Conservation (phyloP, 208 protist genomes). For the Trypanosoma caninum region DNA sequence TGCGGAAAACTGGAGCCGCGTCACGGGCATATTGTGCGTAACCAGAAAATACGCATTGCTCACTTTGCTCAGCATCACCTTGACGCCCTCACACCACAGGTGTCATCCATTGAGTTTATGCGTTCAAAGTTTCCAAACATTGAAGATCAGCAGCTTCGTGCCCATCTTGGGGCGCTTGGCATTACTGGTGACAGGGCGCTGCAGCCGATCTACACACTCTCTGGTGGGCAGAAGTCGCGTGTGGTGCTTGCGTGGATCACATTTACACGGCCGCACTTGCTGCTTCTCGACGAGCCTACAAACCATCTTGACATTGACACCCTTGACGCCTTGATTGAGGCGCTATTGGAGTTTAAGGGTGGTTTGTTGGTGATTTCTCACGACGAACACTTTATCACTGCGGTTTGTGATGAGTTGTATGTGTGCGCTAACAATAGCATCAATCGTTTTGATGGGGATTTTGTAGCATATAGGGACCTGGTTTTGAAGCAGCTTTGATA, state of each 20-base stretch:
- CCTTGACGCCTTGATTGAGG: conserved; percentile 91
- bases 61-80: conserved; percentile 95
- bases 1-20: conserved; percentile 79
- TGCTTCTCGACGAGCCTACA: conserved; percentile 96
- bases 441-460: conserved; percentile 84
- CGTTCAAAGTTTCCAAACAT: conserved; percentile 78
- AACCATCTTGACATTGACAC: conserved; percentile 96
- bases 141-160: conserved; percentile 78
- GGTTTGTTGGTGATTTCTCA: conserved; percentile 91
- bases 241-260: conserved; percentile 93
- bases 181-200: conserved; percentile 82
- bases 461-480: conserved; percentile 82
- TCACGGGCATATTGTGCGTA: conserved; percentile 74
- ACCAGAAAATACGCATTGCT: conserved; percentile 84
- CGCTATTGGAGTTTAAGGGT: conserved; percentile 87
- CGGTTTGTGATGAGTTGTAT: conserved; percentile 90
- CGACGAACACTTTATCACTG: conserved; percentile 93
- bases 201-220: conserved; percentile 92
- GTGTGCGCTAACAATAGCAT: conserved; percentile 78
- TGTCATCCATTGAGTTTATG: conserved; percentile 92
- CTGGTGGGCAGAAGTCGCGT: conserved; percentile 94
- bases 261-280: conserved; percentile 90
- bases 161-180: conserved; percentile 92
- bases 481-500: conserved; percentile 74
- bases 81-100: conserved; percentile 87